Percentiles rank a stretch among this genome's conserved stretches.
phyloP scores from a whole-genome alignment of 768 basidiomycete genomes.

The Chalciporus chontae region DNA sequence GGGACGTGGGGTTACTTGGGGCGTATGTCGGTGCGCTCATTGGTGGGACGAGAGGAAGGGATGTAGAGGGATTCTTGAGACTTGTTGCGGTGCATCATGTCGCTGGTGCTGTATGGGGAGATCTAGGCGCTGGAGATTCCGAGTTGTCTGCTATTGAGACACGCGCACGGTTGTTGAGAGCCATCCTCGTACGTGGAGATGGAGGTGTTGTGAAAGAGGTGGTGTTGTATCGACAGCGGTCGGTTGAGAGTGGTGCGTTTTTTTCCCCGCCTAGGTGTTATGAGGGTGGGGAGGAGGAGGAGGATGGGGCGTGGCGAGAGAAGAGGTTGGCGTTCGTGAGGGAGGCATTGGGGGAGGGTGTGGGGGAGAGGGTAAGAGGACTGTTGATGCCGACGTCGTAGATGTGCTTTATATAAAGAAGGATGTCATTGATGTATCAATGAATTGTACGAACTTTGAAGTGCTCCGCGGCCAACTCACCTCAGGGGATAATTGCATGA shows the following conservation, averaged over 20 bases:
- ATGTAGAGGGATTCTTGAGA: conserved; percentile 55
- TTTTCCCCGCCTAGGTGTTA: conserved; percentile 53
- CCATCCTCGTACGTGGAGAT: conserved; percentile 49
- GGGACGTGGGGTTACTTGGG: conserved; percentile 54
- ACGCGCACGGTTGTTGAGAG: conserved; percentile 46
- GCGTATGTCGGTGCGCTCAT: conserved; percentile 58
- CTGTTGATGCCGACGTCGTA: conserved; percentile 9
- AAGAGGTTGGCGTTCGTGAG: conserved; percentile 17
- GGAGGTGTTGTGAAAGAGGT: conserved; percentile 49
- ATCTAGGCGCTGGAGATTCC: conserved; percentile 34
- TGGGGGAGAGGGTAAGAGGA: conserved; percentile 10
- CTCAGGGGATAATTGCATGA: too few relatives aligned
- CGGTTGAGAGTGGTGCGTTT: conserved; percentile 25
- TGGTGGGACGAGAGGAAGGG: conserved; percentile 29
- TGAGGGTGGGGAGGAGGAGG: conserved; percentile 25
- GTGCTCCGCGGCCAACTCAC: too few relatives aligned
- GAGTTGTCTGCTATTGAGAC: conserved; percentile 3
- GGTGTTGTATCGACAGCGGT: conserved; percentile 52
- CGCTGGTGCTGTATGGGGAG: conserved; percentile 71
- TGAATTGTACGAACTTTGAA: too few relatives aligned
- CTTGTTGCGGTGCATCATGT: conserved; percentile 77
- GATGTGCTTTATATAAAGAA: too few relatives aligned
- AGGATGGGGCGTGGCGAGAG: conserved; percentile 7
- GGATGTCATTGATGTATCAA: too few relatives aligned
- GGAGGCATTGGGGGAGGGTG: conserved; percentile 4